Evolutionary conservation across 2,329 filamentous ascomycete genomes (phyloP).

Genomic region (Exophiala aquamarina): DNA sequence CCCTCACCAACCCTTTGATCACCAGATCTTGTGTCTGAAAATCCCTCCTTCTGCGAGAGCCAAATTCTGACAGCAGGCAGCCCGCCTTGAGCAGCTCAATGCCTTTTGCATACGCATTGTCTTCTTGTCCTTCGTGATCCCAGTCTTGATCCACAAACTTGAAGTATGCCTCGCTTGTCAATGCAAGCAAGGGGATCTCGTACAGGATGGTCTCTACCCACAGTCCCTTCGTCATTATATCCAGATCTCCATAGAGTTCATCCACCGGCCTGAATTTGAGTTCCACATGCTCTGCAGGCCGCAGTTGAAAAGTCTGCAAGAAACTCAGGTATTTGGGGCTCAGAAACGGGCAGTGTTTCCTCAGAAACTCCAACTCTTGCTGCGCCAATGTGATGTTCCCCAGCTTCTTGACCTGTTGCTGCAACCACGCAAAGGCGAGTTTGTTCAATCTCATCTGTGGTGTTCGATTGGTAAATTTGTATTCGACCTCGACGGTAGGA

Average conservation of each 20-base stretch:
- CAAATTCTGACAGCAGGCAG: conserved; percentile 92
- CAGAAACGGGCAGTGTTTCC: conserved; percentile 77
- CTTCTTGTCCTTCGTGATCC: conserved; percentile 82
- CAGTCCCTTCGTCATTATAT: conserved; percentile 73
- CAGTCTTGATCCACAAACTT: conserved; percentile 93
- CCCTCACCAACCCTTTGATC: conserved; percentile 78
- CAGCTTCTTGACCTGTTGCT: conserved; percentile 80
- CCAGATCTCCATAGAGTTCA: conserved; percentile 69
- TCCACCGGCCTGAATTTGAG: conserved; percentile 67
- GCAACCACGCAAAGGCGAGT: conserved; percentile 79
- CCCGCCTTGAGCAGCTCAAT: conserved; percentile 73
- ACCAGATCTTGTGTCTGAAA: conserved; percentile 95
- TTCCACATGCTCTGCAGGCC: conserved; percentile 75
- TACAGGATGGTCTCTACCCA: conserved; percentile 98
- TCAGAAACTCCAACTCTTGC: conserved; percentile 78
- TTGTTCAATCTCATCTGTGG: conserved; percentile 88
- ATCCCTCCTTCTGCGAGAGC: conserved; percentile 81
- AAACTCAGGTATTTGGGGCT: conserved; percentile 75
- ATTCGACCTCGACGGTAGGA: conserved; percentile 75
- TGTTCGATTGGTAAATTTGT: conserved; percentile 93
- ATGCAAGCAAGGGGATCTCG: conserved; percentile 88
- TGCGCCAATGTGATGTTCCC: conserved; percentile 75
- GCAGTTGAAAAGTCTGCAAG: conserved; percentile 76
- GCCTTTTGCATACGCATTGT: conserved; percentile 81
- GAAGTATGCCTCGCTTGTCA: conserved; percentile 96